These are phyloP conservation scores for Solanum bulbocastanum DNA, from an alignment of 257 asterid species.

Conservation along the genomic window DNA sequence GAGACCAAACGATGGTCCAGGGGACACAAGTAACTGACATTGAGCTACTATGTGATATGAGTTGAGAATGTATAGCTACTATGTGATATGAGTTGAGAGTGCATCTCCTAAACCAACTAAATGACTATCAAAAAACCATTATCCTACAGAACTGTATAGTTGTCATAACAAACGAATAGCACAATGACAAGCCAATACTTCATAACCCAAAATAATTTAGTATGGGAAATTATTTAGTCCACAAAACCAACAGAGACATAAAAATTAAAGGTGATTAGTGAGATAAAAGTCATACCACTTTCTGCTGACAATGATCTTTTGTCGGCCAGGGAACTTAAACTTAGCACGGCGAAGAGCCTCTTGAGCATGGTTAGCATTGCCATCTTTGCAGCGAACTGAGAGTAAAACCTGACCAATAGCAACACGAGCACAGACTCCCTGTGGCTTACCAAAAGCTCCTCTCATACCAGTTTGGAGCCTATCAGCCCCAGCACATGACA, in stretches of 20 bases:
- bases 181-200: background rate
- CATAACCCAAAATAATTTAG: background rate
- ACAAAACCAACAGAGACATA: background rate
- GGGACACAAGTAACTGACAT: background rate
- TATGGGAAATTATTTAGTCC: background rate
- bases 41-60: background rate
- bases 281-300: background rate
- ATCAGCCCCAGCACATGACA: constrained; percentile 18
- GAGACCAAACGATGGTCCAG: no score
- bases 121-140: background rate
- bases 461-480: constrained; percentile 18
- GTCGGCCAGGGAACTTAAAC: constrained; percentile 18
- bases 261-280: background rate
- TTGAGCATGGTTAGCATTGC: constrained; percentile 1
- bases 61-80: background rate
- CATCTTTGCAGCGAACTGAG: constrained; percentile 14
- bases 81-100: background rate
- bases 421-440: constrained; percentile 14
- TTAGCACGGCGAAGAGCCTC: constrained; percentile 16
- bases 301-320: constrained; percentile 13
- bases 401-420: constrained; percentile 15
- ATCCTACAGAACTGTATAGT: background rate
- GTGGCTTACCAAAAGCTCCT: constrained; percentile 16
- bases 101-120: background rate
- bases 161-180: background rate